These are phyloP conservation scores for Chamaecyparis obtusa DNA, from an alignment of 75 land plant species.

Conservation along the genomic window DNA sequence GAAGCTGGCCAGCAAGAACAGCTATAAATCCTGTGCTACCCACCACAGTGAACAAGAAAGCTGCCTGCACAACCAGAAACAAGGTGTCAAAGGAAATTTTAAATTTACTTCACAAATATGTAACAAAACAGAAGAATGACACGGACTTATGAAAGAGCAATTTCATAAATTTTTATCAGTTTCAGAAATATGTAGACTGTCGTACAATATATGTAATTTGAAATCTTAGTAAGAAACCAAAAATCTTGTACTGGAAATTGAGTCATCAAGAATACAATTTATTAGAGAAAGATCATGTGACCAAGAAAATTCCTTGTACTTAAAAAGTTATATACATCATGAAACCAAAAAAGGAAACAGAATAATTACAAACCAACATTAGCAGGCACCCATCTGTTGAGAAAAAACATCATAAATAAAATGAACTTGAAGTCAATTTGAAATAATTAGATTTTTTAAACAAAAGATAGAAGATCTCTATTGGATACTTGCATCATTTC, in stretches of 20 bases:
- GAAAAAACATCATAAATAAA: background rate
- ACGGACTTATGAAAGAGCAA: background rate
- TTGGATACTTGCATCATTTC: constrained; percentile 83
- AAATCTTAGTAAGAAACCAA: background rate
- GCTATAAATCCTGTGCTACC: constrained; percentile 85
- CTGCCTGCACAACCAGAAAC: constrained; percentile 62
- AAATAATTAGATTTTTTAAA: background rate
- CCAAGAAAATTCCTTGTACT: no score
- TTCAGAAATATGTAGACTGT: background rate
- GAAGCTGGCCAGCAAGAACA: constrained; percentile 89
- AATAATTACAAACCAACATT: background rate
- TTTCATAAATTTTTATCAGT: background rate
- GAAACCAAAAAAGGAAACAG: background rate
- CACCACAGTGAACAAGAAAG: constrained; percentile 91
- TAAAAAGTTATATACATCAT: no score
- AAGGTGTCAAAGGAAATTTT: background rate
- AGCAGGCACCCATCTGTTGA: background rate
- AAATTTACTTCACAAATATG: constrained; percentile 5
- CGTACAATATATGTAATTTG: background rate
- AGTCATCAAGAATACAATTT: background rate
- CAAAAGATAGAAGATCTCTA: constrained; percentile 5
- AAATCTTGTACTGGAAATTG: background rate
- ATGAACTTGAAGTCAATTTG: background rate
- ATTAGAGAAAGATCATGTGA: constrained; percentile 1
- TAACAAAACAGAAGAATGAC: background rate